Evolutionary conservation across 2,329 filamentous ascomycete genomes (phyloP).

Genomic region (Fusarium subtropicale): DNA sequence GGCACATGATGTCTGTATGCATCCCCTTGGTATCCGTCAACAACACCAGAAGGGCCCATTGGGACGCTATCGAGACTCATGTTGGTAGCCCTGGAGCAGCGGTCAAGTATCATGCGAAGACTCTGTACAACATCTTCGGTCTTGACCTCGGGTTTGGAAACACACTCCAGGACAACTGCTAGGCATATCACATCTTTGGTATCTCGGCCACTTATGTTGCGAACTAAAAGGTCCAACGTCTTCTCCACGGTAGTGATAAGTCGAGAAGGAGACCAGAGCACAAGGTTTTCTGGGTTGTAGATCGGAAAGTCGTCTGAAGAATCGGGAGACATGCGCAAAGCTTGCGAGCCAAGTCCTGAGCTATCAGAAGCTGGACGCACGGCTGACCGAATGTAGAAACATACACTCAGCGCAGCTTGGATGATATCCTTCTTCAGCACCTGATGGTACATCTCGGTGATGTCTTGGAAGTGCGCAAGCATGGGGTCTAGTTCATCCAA

Average conservation of each 20-base stretch:
- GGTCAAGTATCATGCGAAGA: slow-evolving; percentile 58
- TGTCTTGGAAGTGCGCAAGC: slow-evolving; percentile 59
- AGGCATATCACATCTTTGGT: slow-evolving; percentile 63
- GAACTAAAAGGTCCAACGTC: slow-evolving; percentile 59
- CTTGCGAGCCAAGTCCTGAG: slow-evolving; percentile 48
- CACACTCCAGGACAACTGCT: slow-evolving; percentile 61
- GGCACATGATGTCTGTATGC: slow-evolving; percentile 47
- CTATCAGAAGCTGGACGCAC: slow-evolving; percentile 49
- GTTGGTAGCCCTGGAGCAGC: slow-evolving; percentile 58
- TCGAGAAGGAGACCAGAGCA: slow-evolving; percentile 57
- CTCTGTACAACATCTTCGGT: slow-evolving; percentile 57
- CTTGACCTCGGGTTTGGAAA: slow-evolving; percentile 56
- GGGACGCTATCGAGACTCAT: slow-evolving; percentile 55
- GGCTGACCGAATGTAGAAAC: slow-evolving; percentile 62
- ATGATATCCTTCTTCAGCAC: slow-evolving; percentile 66
- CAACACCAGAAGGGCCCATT: slow-evolving; percentile 11
- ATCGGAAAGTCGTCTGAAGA: slow-evolving; percentile 51
- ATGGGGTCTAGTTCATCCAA: slow-evolving; percentile 65
- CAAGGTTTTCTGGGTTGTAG: slow-evolving; percentile 52
- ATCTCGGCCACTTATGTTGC: slow-evolving; percentile 61
- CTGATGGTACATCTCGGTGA: slow-evolving; percentile 65
- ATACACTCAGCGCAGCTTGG: slow-evolving; percentile 66
- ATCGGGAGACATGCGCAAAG: slow-evolving; percentile 52
- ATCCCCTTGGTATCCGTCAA: slow-evolving; percentile 44
- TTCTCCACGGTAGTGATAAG: slow-evolving; percentile 60